Conservation (phyloP, 2,329 filamentous ascomycete species). For the Aspergillus quadricinctus region DNA sequence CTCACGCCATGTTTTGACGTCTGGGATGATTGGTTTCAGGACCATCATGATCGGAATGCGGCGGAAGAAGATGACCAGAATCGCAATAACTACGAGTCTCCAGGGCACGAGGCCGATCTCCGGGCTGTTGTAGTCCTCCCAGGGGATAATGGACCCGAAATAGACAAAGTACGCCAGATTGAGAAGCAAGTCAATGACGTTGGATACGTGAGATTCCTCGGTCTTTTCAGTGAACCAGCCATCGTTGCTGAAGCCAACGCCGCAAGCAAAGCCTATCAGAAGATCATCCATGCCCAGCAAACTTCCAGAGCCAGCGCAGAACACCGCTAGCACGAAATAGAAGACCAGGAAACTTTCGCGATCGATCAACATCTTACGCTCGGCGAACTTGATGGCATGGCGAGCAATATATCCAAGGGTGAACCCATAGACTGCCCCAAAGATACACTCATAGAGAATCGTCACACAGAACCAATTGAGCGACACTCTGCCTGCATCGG, state of each 20-base stretch:
- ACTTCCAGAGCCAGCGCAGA: conserved; percentile 90
- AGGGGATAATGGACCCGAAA: conserved; percentile 94
- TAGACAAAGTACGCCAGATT: conserved; percentile 99
- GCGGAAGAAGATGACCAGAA: conserved; percentile 92
- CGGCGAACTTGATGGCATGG: conserved; percentile 83
- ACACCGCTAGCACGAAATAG: conserved; percentile 94
- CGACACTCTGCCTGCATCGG: conserved; percentile 63
- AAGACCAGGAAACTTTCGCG: conserved; percentile 97
- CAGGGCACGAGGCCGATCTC: conserved; percentile 74
- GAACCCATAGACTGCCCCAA: conserved; percentile 86
- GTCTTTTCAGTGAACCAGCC: conserved; percentile 99
- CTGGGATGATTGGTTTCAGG: conserved; percentile 88
- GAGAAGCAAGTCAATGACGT: conserved; percentile 95
- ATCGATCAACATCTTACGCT: conserved; percentile 81
- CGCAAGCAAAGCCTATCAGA: conserved; percentile 87
- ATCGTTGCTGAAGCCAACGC: conserved; percentile 98
- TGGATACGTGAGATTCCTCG: conserved; percentile 96
- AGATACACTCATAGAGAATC: conserved; percentile 91
- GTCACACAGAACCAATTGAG: conserved; percentile 87
- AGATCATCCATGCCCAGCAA: conserved; percentile 89
- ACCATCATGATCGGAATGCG: conserved; percentile 91
- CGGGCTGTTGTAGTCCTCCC: conserved; percentile 80
- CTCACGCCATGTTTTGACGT: conserved; percentile 97
- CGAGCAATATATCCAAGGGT: conserved; percentile 82
- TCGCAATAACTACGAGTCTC: conserved; percentile 87